A percentile compares a stretch with the other conserved stretches of the same genome.
phyloP scores from a whole-genome alignment of 306 rosid genomes.

The Carpinus viminea region DNA sequence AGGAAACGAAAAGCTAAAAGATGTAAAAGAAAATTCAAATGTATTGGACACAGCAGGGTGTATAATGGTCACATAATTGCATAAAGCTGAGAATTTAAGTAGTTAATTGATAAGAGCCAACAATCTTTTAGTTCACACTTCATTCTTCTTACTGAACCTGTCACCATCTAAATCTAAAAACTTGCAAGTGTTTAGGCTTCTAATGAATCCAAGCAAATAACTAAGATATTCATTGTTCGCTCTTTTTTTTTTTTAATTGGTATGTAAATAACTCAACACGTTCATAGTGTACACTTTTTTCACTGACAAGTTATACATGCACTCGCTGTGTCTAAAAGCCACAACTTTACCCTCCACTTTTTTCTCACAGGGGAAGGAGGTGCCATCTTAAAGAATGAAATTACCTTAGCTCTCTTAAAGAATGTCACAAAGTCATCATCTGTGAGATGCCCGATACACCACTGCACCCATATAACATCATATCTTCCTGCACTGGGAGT shows the following conservation, averaged over 20 bases:
- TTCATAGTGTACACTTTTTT: neutral
- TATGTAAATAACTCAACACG: neutral
- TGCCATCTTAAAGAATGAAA: conserved; percentile 18
- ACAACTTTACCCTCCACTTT: neutral
- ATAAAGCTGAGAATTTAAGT: neutral
- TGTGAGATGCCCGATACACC: conserved; percentile 98
- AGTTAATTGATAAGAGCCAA: neutral
- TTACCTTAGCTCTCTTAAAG: conserved; percentile 86
- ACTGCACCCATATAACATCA: conserved; percentile 95
- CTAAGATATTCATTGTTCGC: neutral
- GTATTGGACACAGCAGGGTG: neutral
- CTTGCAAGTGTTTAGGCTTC: neutral
- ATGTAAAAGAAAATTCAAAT: neutral
- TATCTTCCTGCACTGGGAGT: conserved; percentile 86
- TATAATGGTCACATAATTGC: neutral
- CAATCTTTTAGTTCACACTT: neutral
- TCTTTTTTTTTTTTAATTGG: neutral
- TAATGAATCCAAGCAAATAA: neutral
- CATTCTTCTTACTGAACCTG: neutral
- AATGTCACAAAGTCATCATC: conserved; percentile 90
- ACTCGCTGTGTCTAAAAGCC: neutral
- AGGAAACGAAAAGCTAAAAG: neutral
- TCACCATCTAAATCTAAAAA: neutral
- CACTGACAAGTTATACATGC: neutral
- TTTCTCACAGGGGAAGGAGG: neutral